A percentile compares a stretch with the other conserved stretches of the same genome.
Evolutionary conservation across 495 filamentous ascomycete genomes (phyloP).

Genomic region (Haplographium delicatum): DNA sequence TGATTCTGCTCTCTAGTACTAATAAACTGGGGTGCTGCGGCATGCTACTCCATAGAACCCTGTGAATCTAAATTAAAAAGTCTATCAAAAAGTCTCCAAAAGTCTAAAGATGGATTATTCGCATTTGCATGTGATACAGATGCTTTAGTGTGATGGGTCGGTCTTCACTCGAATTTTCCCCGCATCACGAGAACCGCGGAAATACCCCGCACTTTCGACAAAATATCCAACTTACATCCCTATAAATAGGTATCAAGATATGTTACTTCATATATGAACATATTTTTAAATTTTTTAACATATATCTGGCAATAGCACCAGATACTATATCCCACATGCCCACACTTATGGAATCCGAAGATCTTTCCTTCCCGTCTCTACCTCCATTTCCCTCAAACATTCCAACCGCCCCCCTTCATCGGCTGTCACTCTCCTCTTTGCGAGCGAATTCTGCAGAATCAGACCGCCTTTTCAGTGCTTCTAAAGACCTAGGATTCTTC

Average conservation of each 20-base stretch:
- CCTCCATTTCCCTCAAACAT: conserved; percentile 50
- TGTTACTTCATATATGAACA: not conserved
- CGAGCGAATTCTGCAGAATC: conserved; percentile 35
- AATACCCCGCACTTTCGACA: not conserved
- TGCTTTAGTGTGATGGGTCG: no score
- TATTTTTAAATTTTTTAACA: not conserved
- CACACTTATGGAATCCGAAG: not conserved
- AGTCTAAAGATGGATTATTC: no score
- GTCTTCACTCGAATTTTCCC: no score
- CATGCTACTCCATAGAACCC: no score
- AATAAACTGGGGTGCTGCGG: no score
- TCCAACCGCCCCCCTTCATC: conserved; percentile 49
- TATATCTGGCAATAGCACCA: not conserved
- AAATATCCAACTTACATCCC: not conserved
- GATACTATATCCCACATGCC: not conserved
- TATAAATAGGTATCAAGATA: not conserved
- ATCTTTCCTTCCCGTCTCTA: conserved; percentile 5
- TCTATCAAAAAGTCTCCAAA: no score
- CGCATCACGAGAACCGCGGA: not conserved
- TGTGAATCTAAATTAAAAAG: no score
- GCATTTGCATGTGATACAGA: no score
- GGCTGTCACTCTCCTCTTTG: conserved; percentile 47
- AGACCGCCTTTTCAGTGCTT: conserved; percentile 41
- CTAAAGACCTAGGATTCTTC: conserved; percentile 56
- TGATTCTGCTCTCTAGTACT: no score